Conservation (phyloP, 192 early-diverging fungal genomes). For the Coemansia sp. region DNA sequence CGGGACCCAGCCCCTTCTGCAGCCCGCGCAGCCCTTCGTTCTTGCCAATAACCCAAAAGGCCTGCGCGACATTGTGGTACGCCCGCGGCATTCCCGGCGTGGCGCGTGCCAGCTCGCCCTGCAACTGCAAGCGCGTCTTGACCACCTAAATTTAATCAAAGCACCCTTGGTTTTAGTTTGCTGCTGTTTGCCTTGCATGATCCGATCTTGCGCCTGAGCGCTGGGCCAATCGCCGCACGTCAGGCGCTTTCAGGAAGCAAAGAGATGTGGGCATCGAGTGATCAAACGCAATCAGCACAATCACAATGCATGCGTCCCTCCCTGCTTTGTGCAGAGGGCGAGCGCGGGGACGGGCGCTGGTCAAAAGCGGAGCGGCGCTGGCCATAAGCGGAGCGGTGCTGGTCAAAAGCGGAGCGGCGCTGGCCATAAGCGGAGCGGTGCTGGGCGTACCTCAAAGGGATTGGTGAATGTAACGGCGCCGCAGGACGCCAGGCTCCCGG, state of each 20-base stretch:
- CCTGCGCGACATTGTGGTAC: constrained; percentile 76
- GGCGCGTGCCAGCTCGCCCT: constrained; percentile 73
- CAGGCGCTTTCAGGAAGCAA: no score
- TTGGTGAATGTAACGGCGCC: constrained; percentile 95
- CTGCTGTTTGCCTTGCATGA: no score
- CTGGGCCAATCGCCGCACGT: background rate
- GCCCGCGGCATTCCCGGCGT: constrained; percentile 44
- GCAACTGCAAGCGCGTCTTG: constrained; percentile 91
- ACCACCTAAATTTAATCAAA: constrained; percentile 72
- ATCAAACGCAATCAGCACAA: no score
- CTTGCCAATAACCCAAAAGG: constrained; percentile 69
- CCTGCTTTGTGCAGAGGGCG: no score
- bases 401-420: no score
- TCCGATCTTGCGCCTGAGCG: no score
- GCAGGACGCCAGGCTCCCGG: constrained; percentile 83
- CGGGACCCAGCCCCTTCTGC: constrained; percentile 82
- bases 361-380: no score
- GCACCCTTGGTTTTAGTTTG: no score
- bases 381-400: no score
- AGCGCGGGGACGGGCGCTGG: no score
- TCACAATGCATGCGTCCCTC: no score
- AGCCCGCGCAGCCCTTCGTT: constrained; percentile 83
- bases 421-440: background rate
- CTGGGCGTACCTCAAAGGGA: constrained; percentile 73
- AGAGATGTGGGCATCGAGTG: no score